Evolutionary conservation across 2,329 filamentous ascomycete genomes (phyloP).

Genomic region (Dactylellina haptotyla): DNA sequence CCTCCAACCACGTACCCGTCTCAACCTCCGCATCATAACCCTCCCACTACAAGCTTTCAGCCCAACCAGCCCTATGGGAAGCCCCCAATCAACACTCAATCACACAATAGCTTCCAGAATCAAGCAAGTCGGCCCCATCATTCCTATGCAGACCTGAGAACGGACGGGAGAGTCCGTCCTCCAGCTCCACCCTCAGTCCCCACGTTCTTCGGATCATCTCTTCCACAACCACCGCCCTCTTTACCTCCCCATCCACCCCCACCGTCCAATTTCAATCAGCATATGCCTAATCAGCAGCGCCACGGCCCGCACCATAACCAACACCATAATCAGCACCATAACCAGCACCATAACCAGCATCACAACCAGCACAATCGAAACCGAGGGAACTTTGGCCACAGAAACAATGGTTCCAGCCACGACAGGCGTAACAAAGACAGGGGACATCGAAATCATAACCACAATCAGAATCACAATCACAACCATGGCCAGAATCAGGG

Average conservation of each 20-base stretch:
- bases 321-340: conserved; percentile 20
- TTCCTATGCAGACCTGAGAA: conserved; percentile 46
- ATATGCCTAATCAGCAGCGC: conserved; percentile 40
- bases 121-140: conserved; percentile 43
- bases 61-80: conserved; percentile 40
- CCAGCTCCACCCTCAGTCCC: conserved; percentile 47
- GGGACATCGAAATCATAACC: conserved; percentile 30
- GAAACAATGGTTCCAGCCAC: conserved; percentile 48
- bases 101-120: conserved; percentile 33
- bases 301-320: conserved; percentile 32
- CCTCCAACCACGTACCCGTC: conserved; percentile 38
- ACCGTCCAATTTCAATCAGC: conserved; percentile 37
- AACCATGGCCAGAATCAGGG: conserved; percentile 13
- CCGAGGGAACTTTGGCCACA: conserved; percentile 44
- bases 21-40: conserved; percentile 33
- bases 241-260: conserved; percentile 49
- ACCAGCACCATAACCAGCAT: conserved; percentile 29
- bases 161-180: conserved; percentile 42
- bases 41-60: conserved; percentile 28
- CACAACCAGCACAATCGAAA: conserved; percentile 42
- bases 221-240: conserved; percentile 45
- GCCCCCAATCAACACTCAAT: conserved; percentile 21
- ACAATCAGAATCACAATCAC: conserved; percentile 11
- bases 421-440: conserved; percentile 48
- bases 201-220: conserved; percentile 50